Conservation (phyloP, 2,329 filamentous ascomycete genomes). For the Ramichloridium luteum region DNA sequence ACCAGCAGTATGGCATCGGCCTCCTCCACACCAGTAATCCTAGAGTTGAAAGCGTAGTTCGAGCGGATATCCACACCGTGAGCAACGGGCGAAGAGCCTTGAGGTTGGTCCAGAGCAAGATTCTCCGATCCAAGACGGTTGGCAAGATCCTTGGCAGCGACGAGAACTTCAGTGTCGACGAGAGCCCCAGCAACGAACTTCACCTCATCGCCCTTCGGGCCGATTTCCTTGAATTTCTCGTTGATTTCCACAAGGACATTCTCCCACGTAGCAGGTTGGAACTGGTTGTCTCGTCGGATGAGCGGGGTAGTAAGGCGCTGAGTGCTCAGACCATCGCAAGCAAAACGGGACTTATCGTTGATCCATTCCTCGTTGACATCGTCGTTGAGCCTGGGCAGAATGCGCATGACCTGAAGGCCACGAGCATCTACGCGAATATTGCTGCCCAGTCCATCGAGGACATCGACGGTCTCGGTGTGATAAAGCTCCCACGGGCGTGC, state of each 20-base stretch:
- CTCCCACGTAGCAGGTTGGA: constrained; percentile 89
- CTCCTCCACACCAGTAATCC: constrained; percentile 85
- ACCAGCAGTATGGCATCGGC: constrained; percentile 85
- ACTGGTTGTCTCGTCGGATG: constrained; percentile 77
- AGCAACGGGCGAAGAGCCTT: constrained; percentile 69
- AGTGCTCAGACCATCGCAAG: constrained; percentile 91
- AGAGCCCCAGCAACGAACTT: constrained; percentile 88
- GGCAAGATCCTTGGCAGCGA: constrained; percentile 92
- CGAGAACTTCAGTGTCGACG: constrained; percentile 81
- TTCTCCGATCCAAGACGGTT: constrained; percentile 97
- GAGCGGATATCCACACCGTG: constrained; percentile 89
- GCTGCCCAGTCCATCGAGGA: constrained; percentile 82
- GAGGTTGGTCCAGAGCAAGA: constrained; percentile 79
- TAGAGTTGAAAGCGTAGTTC: constrained; percentile 95
- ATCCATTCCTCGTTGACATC: constrained; percentile 99
- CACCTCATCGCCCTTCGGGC: constrained; percentile 84
- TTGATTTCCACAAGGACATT: constrained; percentile 83
- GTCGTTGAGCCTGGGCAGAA: constrained; percentile 86
- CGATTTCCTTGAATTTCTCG: constrained; percentile 64
- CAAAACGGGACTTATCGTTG: constrained; percentile 94
- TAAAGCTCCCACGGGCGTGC: constrained; percentile 95
- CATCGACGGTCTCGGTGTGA: constrained; percentile 90
- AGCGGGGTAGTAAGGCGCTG: constrained; percentile 89
- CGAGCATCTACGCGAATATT: constrained; percentile 90
- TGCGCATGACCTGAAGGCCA: constrained; percentile 90